These are phyloP conservation scores for Psilocybe tampanensis DNA, from an alignment of 768 basidiomycete species.

Conservation along the genomic window DNA sequence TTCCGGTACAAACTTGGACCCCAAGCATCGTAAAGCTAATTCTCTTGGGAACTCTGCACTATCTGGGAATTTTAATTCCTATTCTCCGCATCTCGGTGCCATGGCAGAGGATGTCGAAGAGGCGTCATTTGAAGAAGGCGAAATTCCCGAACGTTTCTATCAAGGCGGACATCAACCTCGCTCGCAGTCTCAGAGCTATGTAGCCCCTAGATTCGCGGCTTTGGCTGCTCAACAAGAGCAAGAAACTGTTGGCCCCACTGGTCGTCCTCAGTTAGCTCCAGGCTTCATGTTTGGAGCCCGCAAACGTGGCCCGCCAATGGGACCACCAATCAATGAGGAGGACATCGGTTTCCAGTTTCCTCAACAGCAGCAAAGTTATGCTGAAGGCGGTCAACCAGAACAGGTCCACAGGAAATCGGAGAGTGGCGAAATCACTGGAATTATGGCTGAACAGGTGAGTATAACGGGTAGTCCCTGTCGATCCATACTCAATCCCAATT, in stretches of 20 bases:
- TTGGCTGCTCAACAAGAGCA: constrained; percentile 77
- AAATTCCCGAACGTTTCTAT: constrained; percentile 64
- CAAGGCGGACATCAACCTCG: constrained; percentile 66
- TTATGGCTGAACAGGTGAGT: constrained; percentile 97
- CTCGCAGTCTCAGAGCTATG: constrained; percentile 81
- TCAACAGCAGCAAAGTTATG: constrained; percentile 55
- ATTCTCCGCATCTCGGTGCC: constrained; percentile 77
- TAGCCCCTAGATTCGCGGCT: constrained; percentile 87
- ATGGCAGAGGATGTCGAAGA: constrained; percentile 87
- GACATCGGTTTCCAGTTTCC: constrained; percentile 84
- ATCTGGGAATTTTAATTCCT: constrained; percentile 66
- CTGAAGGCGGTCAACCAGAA: constrained; percentile 33
- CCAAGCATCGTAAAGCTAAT: constrained; percentile 80
- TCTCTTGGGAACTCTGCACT: constrained; percentile 66
- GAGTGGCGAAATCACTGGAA: constrained; percentile 78
- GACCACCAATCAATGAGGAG: constrained; percentile 79
- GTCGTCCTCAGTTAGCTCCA: constrained; percentile 90
- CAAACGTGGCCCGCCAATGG: constrained; percentile 57
- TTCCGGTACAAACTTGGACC: constrained; percentile 51
- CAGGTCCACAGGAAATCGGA: constrained; percentile 59
- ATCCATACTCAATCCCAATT: not conserved
- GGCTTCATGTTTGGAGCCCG: constrained; percentile 87
- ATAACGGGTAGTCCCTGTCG: constrained; percentile 3
- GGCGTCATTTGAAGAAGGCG: constrained; percentile 71
- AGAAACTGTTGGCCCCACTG: constrained; percentile 67